Evolutionary conservation across 169 alveolate genomes (phyloP).

Genomic region (Pseudocohnilembus persalinus): DNA sequence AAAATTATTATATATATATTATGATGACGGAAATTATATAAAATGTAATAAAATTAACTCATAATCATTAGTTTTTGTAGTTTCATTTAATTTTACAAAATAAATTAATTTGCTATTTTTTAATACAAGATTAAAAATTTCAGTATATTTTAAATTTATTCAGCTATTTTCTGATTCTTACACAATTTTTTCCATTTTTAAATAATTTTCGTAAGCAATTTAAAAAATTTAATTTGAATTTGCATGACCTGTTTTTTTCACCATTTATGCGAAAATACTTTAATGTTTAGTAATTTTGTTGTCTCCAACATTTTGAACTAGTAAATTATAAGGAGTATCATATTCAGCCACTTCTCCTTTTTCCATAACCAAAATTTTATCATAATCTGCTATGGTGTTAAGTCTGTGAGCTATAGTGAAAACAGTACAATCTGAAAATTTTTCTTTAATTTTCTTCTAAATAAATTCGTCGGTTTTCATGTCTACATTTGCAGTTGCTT

Average conservation of each 20-base stretch:
- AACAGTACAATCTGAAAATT: slow-evolving; percentile 79
- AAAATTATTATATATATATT: too few species aligned
- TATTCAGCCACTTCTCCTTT: slow-evolving; percentile 50
- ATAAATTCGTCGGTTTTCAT: slow-evolving; percentile 43
- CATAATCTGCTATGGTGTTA: slow-evolving; percentile 81
- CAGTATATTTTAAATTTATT: too few species aligned
- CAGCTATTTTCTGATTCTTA: too few species aligned
- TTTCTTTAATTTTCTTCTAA: slow-evolving; percentile 36
- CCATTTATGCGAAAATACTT: slow-evolving; percentile 11
- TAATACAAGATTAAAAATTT: too few species aligned
- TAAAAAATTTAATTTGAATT: slow-evolving; percentile 14
- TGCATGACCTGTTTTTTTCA: slow-evolving; percentile 20
- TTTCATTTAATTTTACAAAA: too few species aligned
- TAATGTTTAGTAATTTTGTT: not conserved
- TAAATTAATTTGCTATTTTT: too few species aligned
- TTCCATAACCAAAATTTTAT: slow-evolving; percentile 46
- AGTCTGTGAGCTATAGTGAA: slow-evolving; percentile 92
- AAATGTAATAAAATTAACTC: too few species aligned
- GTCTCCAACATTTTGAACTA: not conserved
- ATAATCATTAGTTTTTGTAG: too few species aligned
- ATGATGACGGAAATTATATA: too few species aligned
- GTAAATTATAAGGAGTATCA: slow-evolving; percentile 48
- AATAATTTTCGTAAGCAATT: slow-evolving; percentile 18
- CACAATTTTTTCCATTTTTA: not conserved
- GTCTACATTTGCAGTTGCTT: slow-evolving; percentile 58